These are phyloP conservation scores for Microstegium vimineum DNA, from an alignment of 176 grass and related monocot species.

Conservation along the genomic window DNA sequence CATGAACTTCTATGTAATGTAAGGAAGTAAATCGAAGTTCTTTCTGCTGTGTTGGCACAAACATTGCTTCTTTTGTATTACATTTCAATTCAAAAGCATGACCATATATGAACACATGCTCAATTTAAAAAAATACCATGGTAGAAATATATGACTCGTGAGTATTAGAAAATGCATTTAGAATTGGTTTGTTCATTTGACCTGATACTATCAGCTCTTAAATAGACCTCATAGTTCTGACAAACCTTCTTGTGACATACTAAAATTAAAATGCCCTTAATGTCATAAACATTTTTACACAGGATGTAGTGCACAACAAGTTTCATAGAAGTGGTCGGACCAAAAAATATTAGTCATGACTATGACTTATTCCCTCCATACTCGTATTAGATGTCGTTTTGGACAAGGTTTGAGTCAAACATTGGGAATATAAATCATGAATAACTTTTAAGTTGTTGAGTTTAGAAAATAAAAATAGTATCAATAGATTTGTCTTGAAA, in stretches of 20 bases:
- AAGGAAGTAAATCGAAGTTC: not conserved
- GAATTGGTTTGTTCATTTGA: not conserved
- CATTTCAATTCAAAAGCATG: not conserved
- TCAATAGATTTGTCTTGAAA: no score
- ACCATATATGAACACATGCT: not conserved
- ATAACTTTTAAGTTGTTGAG: no score
- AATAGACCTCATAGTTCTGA: not conserved
- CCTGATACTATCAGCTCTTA: not conserved
- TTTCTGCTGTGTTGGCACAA: not conserved
- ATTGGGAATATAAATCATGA: no score
- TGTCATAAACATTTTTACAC: not conserved
- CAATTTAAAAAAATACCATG: not conserved
- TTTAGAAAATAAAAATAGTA: no score
- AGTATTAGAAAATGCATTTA: not conserved
- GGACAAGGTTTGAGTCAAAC: no score
- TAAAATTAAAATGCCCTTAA: not conserved
- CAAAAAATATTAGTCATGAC: not conserved
- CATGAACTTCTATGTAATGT: not conserved
- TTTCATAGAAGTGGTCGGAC: not conserved
- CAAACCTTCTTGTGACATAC: not conserved
- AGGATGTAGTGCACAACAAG: not conserved
- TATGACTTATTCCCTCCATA: no score
- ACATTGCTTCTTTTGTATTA: not conserved
- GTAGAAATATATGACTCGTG: constrained; percentile 2
- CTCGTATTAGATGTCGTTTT: no score